A percentile compares a stretch with the other conserved stretches of the same genome.
Evolutionary conservation across 345 rosid species (phyloP).

Genomic region (Rhizophora apiculata): DNA sequence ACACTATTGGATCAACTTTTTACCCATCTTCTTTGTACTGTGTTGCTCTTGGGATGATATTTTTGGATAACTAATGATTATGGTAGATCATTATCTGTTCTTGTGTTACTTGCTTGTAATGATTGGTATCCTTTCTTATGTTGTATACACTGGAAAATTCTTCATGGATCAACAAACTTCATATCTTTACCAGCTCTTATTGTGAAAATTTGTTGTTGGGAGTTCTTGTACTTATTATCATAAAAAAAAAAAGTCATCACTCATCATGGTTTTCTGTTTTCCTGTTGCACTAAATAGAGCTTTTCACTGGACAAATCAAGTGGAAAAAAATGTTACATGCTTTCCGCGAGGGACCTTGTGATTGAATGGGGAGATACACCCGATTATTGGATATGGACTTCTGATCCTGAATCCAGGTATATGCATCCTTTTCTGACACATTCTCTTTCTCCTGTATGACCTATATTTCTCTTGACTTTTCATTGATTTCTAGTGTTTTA

Average conservation of each 20-base stretch:
- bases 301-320: conserved; percentile 23
- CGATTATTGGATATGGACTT: conserved; percentile 17
- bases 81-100: too few relatives aligned
- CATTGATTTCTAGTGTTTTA: not conserved
- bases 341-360: conserved; percentile 27
- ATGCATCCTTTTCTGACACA: not conserved
- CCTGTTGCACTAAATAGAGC: conserved; percentile 15
- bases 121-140: too few relatives aligned
- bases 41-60: too few relatives aligned
- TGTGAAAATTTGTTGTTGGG: too few relatives aligned
- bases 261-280: not conserved
- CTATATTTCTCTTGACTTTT: too few relatives aligned
- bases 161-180: too few relatives aligned
- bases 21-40: too few relatives aligned
- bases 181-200: too few relatives aligned
- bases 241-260: not conserved
- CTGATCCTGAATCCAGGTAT: conserved; percentile 12
- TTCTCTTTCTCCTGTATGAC: not conserved
- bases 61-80: too few relatives aligned
- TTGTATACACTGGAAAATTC: too few relatives aligned
- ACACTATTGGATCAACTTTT: too few relatives aligned
- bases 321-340: conserved; percentile 35
- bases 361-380: conserved; percentile 36
- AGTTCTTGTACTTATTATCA: not conserved
- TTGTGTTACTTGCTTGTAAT: too few relatives aligned